Percentiles rank a stretch among this genome's conserved stretches.
phyloP scores from a whole-genome alignment of 345 rosid genomes.

The Acer campestre region DNA sequence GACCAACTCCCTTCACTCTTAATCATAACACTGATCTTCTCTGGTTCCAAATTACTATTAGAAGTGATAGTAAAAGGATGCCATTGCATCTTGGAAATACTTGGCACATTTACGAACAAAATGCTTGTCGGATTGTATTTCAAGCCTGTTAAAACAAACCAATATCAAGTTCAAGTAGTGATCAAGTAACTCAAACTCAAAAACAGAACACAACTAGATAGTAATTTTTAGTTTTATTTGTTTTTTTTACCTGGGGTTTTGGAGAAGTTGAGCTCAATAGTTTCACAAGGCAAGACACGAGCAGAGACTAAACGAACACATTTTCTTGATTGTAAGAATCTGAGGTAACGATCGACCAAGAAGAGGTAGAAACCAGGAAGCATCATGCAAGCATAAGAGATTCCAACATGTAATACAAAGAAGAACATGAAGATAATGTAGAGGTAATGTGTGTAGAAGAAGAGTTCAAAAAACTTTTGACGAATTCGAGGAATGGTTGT shows the following conservation, averaged over 20 bases:
- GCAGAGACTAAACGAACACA: slow-evolving; percentile 57
- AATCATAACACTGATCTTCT: slow-evolving; percentile 62
- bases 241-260: slow-evolving; percentile 49
- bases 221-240: neutral
- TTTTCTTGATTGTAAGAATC: slow-evolving; percentile 72
- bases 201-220: neutral
- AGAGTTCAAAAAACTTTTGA: slow-evolving; percentile 69
- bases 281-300: slow-evolving; percentile 60
- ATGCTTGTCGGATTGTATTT: slow-evolving; percentile 69
- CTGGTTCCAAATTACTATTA: slow-evolving; percentile 66
- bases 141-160: slow-evolving; percentile 43
- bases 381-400: slow-evolving; percentile 51
- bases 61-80: slow-evolving; percentile 88
- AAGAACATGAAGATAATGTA: slow-evolving; percentile 67
- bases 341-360: slow-evolving; percentile 67
- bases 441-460: slow-evolving; percentile 76
- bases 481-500: slow-evolving; percentile 65
- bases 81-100: slow-evolving; percentile 84
- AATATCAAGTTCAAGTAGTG: neutral
- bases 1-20: slow-evolving; percentile 88
- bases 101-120: slow-evolving; percentile 71
- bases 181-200: neutral
- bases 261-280: slow-evolving; percentile 72
- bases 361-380: slow-evolving; percentile 86
- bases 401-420: slow-evolving; percentile 67